These are phyloP conservation scores for Candida fluviatilis DNA, from an alignment of 805 yeast species.

Conservation along the genomic window DNA sequence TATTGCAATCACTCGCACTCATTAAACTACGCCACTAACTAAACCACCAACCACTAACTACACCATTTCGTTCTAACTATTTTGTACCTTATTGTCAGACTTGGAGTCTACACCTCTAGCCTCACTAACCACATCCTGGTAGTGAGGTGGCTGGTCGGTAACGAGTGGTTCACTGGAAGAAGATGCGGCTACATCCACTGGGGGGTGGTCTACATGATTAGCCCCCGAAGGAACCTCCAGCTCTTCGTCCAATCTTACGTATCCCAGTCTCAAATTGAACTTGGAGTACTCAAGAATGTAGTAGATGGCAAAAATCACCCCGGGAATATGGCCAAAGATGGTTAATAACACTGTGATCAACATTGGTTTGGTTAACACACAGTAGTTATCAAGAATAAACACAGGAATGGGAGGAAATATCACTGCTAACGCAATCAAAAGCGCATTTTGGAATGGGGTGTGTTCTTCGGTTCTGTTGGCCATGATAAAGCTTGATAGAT, in stretches of 20 bases:
- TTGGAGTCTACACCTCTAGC: neutral
- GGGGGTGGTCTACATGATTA: constrained; percentile 7
- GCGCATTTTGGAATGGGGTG: constrained; percentile 14
- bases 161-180: constrained; percentile 1
- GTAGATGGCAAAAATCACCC: constrained; percentile 28
- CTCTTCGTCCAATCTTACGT: constrained; percentile 18
- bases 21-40: too few relatives aligned
- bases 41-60: too few relatives aligned
- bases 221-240: constrained; percentile 12
- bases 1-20: too few relatives aligned
- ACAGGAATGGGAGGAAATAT: constrained; percentile 39
- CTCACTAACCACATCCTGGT: constrained; percentile 5
- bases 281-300: constrained; percentile 16
- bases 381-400: constrained; percentile 24
- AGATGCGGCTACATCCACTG: constrained; percentile 4
- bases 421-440: constrained; percentile 28
- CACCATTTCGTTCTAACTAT: neutral
- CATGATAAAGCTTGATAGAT: too few relatives aligned
- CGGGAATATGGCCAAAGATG: constrained; percentile 30
- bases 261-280: constrained; percentile 13
- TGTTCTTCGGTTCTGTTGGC: neutral
- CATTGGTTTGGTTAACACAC: constrained; percentile 32
- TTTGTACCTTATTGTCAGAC: constrained; percentile 4
- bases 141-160: constrained; percentile 17
- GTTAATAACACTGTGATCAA: constrained; percentile 28